These are phyloP conservation scores for Lachnellula suecica DNA, from an alignment of 2,329 filamentous ascomycete genomes.

Conservation along the genomic window DNA sequence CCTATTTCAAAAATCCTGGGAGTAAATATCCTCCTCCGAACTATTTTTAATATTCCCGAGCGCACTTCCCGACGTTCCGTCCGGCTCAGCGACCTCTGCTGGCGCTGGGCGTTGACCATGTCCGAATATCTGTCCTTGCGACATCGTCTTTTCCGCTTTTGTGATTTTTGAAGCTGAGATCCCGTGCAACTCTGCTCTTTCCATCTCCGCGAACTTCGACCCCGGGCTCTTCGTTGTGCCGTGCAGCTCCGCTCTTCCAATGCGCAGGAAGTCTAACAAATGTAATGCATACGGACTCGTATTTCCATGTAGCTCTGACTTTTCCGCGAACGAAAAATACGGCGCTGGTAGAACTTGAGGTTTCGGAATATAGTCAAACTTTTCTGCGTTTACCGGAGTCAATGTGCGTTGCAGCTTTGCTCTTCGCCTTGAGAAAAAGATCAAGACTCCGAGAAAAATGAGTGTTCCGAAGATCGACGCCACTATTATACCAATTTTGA, in stretches of 20 bases:
- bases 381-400: background rate
- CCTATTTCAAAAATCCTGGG: too few species aligned
- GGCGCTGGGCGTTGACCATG: too few species aligned
- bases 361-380: background rate
- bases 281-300: background rate
- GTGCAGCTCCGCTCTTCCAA: background rate
- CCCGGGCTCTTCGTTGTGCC: background rate
- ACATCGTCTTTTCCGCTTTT: too few species aligned
- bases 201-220: too few species aligned
- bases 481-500: background rate
- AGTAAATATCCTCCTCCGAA: too few species aligned
- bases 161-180: too few species aligned
- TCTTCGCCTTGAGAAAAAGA: background rate
- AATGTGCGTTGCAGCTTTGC: background rate
- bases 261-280: background rate
- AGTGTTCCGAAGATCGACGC: background rate
- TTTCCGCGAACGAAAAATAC: background rate
- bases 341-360: background rate
- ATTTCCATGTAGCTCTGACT: background rate
- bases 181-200: too few species aligned
- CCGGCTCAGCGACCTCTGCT: too few species aligned
- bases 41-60: too few species aligned
- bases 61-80: too few species aligned
- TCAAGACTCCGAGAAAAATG: background rate
- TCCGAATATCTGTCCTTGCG: too few species aligned